Evolutionary conservation across 441 rosid species (phyloP).

Genomic region (Isatis lusitanica): DNA sequence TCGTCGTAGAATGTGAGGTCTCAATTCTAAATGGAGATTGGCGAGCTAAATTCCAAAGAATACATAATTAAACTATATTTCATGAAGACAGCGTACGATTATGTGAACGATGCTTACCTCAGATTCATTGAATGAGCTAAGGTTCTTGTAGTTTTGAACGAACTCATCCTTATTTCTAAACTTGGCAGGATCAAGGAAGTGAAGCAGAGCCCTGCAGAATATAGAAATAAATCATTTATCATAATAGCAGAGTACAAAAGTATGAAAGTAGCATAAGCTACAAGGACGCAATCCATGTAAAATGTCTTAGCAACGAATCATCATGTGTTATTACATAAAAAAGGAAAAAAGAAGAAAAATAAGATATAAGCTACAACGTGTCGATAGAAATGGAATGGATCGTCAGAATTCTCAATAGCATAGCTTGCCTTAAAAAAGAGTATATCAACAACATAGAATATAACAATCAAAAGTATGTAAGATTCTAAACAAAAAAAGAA

Average conservation of each 20-base stretch:
- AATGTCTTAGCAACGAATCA: neutral
- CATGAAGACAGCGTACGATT: constrained; percentile 19
- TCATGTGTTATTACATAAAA: neutral
- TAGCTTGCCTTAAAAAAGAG: neutral
- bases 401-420: constrained; percentile 16
- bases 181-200: constrained; percentile 94
- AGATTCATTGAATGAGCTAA: constrained; percentile 90
- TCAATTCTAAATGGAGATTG: constrained; percentile 96
- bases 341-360: neutral
- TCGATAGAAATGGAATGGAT: neutral
- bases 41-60: constrained; percentile 65
- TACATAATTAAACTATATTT: constrained; percentile 3
- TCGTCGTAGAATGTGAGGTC: constrained; percentile 99
- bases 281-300: too few relatives aligned
- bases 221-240: constrained; percentile 9
- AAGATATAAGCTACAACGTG: neutral
- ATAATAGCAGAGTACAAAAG: constrained; percentile 8
- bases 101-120: constrained; percentile 60
- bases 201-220: constrained; percentile 88
- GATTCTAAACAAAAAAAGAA: neutral
- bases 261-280: constrained; percentile 1
- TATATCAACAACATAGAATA: constrained; percentile 2
- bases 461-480: constrained; percentile 12
- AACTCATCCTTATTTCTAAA: constrained; percentile 94
- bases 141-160: constrained; percentile 96